Evolutionary conservation across 2,329 filamentous ascomycete genomes (phyloP).

Genomic region (Pestalotiopsis sp.): DNA sequence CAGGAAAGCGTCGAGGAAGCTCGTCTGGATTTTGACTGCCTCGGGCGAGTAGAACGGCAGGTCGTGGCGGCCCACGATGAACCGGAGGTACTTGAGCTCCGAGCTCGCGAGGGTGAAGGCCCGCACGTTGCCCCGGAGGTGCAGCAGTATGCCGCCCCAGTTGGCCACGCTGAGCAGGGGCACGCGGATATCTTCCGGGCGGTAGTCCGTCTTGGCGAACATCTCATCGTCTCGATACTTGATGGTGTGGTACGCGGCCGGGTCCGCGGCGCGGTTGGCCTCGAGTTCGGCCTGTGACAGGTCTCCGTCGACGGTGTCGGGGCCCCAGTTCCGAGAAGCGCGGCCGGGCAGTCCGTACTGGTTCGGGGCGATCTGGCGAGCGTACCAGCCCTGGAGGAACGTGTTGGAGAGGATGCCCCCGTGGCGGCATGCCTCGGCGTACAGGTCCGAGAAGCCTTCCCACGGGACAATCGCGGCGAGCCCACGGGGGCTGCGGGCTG

Average conservation of each 20-base stretch:
- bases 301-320: conserved; percentile 60
- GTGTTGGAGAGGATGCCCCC: conserved; percentile 61
- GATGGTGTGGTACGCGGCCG: conserved; percentile 46
- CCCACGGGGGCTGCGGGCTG: conserved; percentile 45
- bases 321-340: conserved; percentile 29
- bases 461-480: conserved; percentile 49
- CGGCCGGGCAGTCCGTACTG: conserved; percentile 60
- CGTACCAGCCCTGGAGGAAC: conserved; percentile 68
- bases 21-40: conserved; percentile 67
- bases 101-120: conserved; percentile 66
- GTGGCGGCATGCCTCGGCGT: conserved; percentile 59
- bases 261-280: conserved; percentile 50
- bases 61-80: conserved; percentile 71
- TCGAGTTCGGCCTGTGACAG: conserved; percentile 52
- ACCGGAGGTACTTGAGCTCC: conserved; percentile 67
- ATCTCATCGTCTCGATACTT: conserved; percentile 64
- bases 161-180: conserved; percentile 69
- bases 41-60: conserved; percentile 73
- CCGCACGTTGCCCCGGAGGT: conserved; percentile 69
- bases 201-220: conserved; percentile 66
- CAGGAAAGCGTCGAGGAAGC: conserved; percentile 72
- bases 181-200: conserved; percentile 66
- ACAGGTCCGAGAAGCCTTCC: conserved; percentile 57
- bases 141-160: conserved; percentile 71
- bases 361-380: conserved; percentile 65